Percentiles rank a stretch among this genome's conserved stretches.
Evolutionary conservation across 257 asterid species (phyloP).

Genomic region (Solanum clarkiae): DNA sequence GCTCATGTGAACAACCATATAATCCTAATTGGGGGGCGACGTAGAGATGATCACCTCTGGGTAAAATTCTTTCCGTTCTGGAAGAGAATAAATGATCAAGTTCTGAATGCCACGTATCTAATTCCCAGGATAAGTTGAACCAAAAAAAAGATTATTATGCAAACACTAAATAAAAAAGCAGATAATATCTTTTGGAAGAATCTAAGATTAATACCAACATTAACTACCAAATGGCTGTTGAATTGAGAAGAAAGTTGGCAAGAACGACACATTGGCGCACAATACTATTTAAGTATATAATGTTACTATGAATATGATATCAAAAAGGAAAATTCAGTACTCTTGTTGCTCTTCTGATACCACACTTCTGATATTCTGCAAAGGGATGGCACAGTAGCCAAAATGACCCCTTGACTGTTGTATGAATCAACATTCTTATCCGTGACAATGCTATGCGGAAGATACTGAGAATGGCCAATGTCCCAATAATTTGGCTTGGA

Average conservation of each 20-base stretch:
- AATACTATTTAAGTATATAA: neutral
- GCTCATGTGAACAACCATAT: neutral
- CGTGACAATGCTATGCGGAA: neutral
- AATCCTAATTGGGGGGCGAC: neutral
- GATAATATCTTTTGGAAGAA: neutral
- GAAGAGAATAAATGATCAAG: conserved; percentile 72
- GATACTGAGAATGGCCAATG: neutral
- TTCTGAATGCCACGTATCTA: conserved; percentile 85
- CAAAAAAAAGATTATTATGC: neutral
- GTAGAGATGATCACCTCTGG: conserved; percentile 51
- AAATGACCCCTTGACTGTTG: neutral
- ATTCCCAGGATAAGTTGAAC: neutral
- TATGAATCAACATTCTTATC: neutral
- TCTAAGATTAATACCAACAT: neutral
- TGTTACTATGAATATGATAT: neutral
- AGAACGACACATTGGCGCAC: neutral
- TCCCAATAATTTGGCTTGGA: neutral
- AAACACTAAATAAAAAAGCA: neutral
- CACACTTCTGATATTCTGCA: neutral
- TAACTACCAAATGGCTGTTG: neutral
- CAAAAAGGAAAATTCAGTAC: neutral
- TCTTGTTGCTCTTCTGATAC: neutral
- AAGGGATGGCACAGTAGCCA: neutral
- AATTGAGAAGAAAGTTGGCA: neutral
- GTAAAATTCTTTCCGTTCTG: conserved; percentile 91